Percentiles rank a stretch among this genome's conserved stretches.
These are phyloP conservation scores for Bertia moriformis DNA, from an alignment of 2,329 filamentous ascomycete species.

Conservation along the genomic window DNA sequence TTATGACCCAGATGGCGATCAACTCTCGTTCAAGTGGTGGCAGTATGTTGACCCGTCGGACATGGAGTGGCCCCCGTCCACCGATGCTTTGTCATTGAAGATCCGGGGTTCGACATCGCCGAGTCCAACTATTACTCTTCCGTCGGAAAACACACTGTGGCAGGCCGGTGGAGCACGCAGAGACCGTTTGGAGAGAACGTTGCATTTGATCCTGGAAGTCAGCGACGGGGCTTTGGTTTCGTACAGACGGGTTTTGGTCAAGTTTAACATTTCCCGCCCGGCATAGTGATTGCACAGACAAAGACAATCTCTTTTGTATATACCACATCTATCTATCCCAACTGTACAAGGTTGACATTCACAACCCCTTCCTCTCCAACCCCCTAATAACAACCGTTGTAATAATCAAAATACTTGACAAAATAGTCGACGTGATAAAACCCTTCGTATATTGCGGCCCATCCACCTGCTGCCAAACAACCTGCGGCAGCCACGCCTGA, in stretches of 20 bases:
- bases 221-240: slow-evolving; percentile 28
- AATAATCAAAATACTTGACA: slow-evolving; percentile 31
- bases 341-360: too few species aligned
- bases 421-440: slow-evolving; percentile 35
- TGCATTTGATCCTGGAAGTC: slow-evolving; percentile 34
- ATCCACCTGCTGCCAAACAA: slow-evolving; percentile 52
- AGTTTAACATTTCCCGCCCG: too few species aligned
- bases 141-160: slow-evolving; percentile 13
- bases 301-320: too few species aligned
- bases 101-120: slow-evolving; percentile 6
- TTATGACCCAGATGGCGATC: slow-evolving; percentile 28
- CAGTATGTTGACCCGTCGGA: slow-evolving; percentile 24
- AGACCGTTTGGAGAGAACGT: slow-evolving; percentile 22
- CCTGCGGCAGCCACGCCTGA: slow-evolving; percentile 53
- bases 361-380: slow-evolving; percentile 24
- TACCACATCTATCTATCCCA: too few species aligned
- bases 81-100: too few species aligned
- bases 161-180: slow-evolving; percentile 19
- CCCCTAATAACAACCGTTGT: slow-evolving; percentile 30
- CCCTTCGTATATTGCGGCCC: slow-evolving; percentile 46
- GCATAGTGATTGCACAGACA: too few species aligned
- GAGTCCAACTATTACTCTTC: slow-evolving; percentile 18
- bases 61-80: slow-evolving; percentile 20
- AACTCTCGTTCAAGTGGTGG: slow-evolving; percentile 30
- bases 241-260: slow-evolving; percentile 29